A percentile compares a stretch with the other conserved stretches of the same genome.
These are phyloP conservation scores for Phytophthora rubi DNA, from an alignment of 352 stramenopile species.

Conservation along the genomic window DNA sequence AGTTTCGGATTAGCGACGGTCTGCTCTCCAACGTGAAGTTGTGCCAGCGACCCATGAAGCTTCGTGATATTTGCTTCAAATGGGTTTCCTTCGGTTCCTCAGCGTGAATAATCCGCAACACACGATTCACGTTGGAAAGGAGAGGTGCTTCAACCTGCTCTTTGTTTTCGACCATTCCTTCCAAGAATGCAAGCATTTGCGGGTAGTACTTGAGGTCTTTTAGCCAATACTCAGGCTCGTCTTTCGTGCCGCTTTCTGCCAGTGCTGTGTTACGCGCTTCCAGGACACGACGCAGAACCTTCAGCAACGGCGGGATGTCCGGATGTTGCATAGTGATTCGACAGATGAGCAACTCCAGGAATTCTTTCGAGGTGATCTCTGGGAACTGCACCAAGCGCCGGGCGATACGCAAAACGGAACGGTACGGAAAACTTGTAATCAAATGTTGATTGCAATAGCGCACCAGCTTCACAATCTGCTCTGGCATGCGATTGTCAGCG, in stretches of 20 bases:
- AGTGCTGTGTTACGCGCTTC: slow-evolving; percentile 57
- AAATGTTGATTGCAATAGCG: slow-evolving; percentile 75
- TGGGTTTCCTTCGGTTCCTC: slow-evolving; percentile 62
- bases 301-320: slow-evolving; percentile 72
- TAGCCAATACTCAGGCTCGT: slow-evolving; percentile 51
- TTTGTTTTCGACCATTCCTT: slow-evolving; percentile 60
- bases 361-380: slow-evolving; percentile 70
- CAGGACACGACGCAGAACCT: slow-evolving; percentile 75
- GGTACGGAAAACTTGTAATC: slow-evolving; percentile 78
- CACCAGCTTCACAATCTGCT: slow-evolving; percentile 80
- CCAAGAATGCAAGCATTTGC: slow-evolving; percentile 64
- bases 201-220: slow-evolving; percentile 75
- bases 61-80: slow-evolving; percentile 56
- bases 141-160: slow-evolving; percentile 51
- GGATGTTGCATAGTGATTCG: slow-evolving; percentile 72
- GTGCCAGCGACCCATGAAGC: slow-evolving; percentile 80
- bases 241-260: slow-evolving; percentile 38
- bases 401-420: slow-evolving; percentile 66
- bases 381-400: slow-evolving; percentile 71
- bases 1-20: slow-evolving; percentile 34
- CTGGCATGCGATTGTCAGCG: slow-evolving; percentile 64
- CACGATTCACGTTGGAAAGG: slow-evolving; percentile 77
- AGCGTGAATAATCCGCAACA: slow-evolving; percentile 73
- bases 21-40: slow-evolving; percentile 73
- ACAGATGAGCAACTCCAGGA: slow-evolving; percentile 76